These are phyloP conservation scores for Lunularia cruciata DNA, from an alignment of 225 moss, liverwort and hornwort genomes.

Conservation along the genomic window DNA sequence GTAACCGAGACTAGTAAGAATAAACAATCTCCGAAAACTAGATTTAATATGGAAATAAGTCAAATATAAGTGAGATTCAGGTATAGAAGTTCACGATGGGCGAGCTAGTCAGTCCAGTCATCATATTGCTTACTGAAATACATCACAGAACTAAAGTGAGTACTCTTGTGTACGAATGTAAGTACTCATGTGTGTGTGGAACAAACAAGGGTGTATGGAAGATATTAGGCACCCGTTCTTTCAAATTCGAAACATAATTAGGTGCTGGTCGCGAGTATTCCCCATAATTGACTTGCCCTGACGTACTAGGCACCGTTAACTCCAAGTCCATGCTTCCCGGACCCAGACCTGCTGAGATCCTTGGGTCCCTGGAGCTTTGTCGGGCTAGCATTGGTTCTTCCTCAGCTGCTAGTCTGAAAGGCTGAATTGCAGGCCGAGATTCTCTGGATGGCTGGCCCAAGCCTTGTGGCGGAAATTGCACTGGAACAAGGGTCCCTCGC, in stretches of 20 bases:
- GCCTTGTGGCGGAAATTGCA: slow-evolving; percentile 36
- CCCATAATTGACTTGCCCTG: slow-evolving; percentile 64
- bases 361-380: slow-evolving; percentile 73
- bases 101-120: too few relatives aligned
- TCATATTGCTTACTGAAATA: too few relatives aligned
- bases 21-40: too few relatives aligned
- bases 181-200: too few relatives aligned
- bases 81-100: too few relatives aligned
- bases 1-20: too few relatives aligned
- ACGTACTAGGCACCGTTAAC: slow-evolving; percentile 77
- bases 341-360: slow-evolving; percentile 74
- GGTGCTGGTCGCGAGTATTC: slow-evolving; percentile 51
- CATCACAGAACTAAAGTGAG: too few relatives aligned
- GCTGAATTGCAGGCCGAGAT: slow-evolving; percentile 38
- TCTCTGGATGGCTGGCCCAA: slow-evolving; percentile 43
- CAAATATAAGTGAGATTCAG: too few relatives aligned
- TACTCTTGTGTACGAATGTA: too few relatives aligned
- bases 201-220: too few relatives aligned
- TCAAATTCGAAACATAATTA: slow-evolving; percentile 80
- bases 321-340: slow-evolving; percentile 66
- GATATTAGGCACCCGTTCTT: slow-evolving; percentile 85
- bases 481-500: not conserved
- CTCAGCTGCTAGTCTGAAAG: slow-evolving; percentile 55
- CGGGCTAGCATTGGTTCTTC: slow-evolving; percentile 59
- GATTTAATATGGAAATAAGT: too few relatives aligned